Evolutionary conservation across 495 filamentous ascomycete genomes (phyloP).

Genomic region (Sordaria brevicollis): DNA sequence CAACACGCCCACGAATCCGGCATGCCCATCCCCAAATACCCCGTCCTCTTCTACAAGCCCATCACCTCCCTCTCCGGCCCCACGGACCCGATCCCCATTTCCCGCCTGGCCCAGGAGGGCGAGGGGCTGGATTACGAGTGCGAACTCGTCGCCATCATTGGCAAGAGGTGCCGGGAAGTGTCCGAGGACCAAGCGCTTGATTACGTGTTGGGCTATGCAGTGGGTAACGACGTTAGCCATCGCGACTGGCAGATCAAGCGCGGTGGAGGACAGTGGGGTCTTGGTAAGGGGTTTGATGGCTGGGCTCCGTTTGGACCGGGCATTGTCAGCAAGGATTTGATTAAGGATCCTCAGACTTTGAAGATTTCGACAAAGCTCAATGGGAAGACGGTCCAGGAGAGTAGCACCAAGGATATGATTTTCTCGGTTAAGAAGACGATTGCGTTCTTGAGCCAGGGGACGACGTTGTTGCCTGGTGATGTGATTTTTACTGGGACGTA

Average conservation of each 20-base stretch:
- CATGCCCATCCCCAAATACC: conserved; percentile 64
- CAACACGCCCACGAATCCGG: conserved; percentile 70
- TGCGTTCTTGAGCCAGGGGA: conserved; percentile 64
- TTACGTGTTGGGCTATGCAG: conserved; percentile 69
- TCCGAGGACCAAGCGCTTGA: conserved; percentile 56
- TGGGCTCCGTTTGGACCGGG: conserved; percentile 85
- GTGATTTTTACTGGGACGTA: conserved; percentile 79
- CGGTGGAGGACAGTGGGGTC: conserved; percentile 70
- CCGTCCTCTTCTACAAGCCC: conserved; percentile 79
- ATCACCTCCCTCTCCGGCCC: conserved; percentile 61
- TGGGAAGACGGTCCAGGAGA: conserved; percentile 61
- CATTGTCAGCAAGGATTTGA: conserved; percentile 57
- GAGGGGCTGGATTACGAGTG: conserved; percentile 75
- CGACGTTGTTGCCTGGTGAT: conserved; percentile 69
- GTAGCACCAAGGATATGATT: conserved; percentile 70
- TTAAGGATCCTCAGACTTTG: conserved; percentile 59
- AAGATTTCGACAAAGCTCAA: conserved; percentile 62
- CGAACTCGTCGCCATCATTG: conserved; percentile 71
- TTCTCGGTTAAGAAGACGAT: conserved; percentile 68
- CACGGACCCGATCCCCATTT: conserved; percentile 56
- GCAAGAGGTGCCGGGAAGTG: conserved; percentile 58
- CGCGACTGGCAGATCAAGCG: conserved; percentile 74
- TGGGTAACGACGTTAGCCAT: conserved; percentile 78
- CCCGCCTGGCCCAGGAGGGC: conserved; percentile 42
- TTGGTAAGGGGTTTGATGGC: conserved; percentile 81